phyloP scores from a whole-genome alignment of 257 asterid genomes.

The Solanum clarkiae region DNA sequence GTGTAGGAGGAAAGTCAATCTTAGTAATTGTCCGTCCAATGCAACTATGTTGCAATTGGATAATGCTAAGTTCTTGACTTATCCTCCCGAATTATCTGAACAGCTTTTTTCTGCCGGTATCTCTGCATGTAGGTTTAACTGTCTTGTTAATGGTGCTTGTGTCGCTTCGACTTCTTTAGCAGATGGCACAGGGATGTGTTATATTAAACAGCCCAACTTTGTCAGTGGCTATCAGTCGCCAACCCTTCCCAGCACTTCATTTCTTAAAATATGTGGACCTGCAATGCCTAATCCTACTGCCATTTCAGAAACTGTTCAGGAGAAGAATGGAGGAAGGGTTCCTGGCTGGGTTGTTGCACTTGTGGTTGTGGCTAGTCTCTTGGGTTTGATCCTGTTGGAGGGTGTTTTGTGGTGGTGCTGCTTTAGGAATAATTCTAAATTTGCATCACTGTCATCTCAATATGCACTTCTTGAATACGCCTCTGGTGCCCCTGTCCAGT shows the following conservation, averaged over 20 bases:
- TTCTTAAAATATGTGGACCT: slow-evolving; percentile 57
- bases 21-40: slow-evolving; percentile 31
- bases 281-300: slow-evolving; percentile 35
- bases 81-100: slow-evolving; percentile 22
- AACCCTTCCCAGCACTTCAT: slow-evolving; percentile 70
- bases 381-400: slow-evolving; percentile 37
- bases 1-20: slow-evolving; percentile 57
- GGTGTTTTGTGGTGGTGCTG: slow-evolving; percentile 80
- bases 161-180: slow-evolving; percentile 62
- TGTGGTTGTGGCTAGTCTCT: slow-evolving; percentile 36
- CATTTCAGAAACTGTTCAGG: background rate
- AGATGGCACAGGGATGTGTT: slow-evolving; percentile 78
- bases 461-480: slow-evolving; percentile 84
- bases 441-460: slow-evolving; percentile 44
- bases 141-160: slow-evolving; percentile 37
- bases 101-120: slow-evolving; percentile 39
- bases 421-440: slow-evolving; percentile 37
- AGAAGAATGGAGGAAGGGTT: slow-evolving; percentile 30
- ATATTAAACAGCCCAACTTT: slow-evolving; percentile 27
- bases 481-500: slow-evolving; percentile 84
- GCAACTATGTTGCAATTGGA: slow-evolving; percentile 49
- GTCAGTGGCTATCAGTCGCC: slow-evolving; percentile 65
- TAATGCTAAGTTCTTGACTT: slow-evolving; percentile 53
- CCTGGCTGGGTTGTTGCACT: slow-evolving; percentile 51
- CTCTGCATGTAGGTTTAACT: slow-evolving; percentile 43